Base-by-base conservation (phyloP, 441 rosid genomes). In the Lagerstroemia fauriei region DNA sequence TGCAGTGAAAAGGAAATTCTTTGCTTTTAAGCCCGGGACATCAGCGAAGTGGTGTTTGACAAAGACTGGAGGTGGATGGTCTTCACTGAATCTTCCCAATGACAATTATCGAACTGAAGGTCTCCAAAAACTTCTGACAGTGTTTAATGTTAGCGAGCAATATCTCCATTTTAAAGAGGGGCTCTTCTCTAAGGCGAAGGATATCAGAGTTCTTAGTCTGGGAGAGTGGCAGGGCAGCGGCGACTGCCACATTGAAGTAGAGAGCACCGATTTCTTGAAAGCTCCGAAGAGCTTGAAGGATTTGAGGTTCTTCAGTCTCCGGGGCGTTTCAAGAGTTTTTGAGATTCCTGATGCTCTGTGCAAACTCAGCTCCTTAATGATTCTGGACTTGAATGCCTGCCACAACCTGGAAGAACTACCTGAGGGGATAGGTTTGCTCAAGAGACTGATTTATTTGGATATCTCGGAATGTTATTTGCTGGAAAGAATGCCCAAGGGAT, bases 361-460 rank as follows among this genome's bases (percentile, higher is more conserved):
- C 78, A 84, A 83, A 79, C 93, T 88, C 22, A 51, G 25, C 9
- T 85, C 84, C 31, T 82, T 93, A 85, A 81, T 73, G 81, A 85
- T 92, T 72, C 84, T 93, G 78, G 91, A 93, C 85, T 89, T 91
- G n/a, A 87, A 87, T 47, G 91, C 91, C 61, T 91, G 96, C 83
- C 85, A 89, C 83, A 86, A 86, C 82, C 82, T 92, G 3, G 93
- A 89, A 83, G 81, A 70, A 50, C 91, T 93, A 81, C 94, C 96
- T 7, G 87, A 90, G 0, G 83, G 80, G 77, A 87, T 93, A 78
- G 84, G 80, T 3, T 77, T 71, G 3, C 91, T 93, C 76, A 85
- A 86, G 86, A 78, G 73, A n/a, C 83, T 93, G 69, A 82, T 83
- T 29, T 87, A 87, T 80, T 81, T 92, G 85, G 93, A 91, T 76